Evolutionary conservation across 176 grass and related monocot genomes (phyloP).

Genomic region (Carex pumila): DNA sequence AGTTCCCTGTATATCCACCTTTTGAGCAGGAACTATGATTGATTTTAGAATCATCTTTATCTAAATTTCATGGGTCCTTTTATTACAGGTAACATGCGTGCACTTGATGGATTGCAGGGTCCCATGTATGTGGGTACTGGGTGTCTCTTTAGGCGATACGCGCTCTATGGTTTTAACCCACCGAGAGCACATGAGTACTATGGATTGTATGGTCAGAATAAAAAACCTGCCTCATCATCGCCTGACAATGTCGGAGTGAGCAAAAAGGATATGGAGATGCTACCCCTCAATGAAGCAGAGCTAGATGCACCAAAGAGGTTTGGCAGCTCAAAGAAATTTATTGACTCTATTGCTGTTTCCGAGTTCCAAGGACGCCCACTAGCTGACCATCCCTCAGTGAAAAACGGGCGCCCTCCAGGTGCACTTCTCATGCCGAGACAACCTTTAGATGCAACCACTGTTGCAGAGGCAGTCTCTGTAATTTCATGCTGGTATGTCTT

Average conservation of each 20-base stretch:
- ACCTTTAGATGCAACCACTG: constrained; percentile 27
- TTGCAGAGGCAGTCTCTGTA: constrained; percentile 28
- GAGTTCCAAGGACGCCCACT: constrained; percentile 32
- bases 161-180: constrained; percentile 57
- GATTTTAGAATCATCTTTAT: neutral
- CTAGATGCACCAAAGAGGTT: constrained; percentile 27
- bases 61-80: neutral
- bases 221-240: neutral
- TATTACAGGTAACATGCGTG: constrained; percentile 41
- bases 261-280: neutral
- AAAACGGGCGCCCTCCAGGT: constrained; percentile 32
- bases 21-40: neutral
- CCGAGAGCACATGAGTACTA: constrained; percentile 45
- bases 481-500: constrained; percentile 30
- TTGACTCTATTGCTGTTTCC: constrained; percentile 27
- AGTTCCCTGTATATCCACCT: neutral
- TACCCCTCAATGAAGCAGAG: constrained; percentile 2
- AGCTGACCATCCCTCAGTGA: constrained; percentile 34
- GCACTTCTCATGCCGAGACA: constrained; percentile 26
- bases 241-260: constrained; percentile 10
- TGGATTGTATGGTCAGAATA: constrained; percentile 27
- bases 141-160: constrained; percentile 63
- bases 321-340: constrained; percentile 26
- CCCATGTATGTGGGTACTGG: constrained; percentile 79
- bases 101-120: constrained; percentile 63